Evolutionary conservation across 805 yeast genomes (phyloP).

Genomic region (Wickerhamia fluorescens): DNA sequence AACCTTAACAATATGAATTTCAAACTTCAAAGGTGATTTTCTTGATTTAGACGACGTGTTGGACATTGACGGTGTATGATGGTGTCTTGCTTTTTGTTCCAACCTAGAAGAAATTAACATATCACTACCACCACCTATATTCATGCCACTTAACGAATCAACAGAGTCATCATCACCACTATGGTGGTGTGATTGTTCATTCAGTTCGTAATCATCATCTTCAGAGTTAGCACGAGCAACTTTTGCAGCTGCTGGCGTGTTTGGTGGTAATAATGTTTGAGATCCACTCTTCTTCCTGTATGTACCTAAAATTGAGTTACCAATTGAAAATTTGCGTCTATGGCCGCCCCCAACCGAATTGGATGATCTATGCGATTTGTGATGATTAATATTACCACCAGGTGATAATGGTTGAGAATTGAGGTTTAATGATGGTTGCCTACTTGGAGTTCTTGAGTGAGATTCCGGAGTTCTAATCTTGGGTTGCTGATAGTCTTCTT

Average conservation of each 20-base stretch:
- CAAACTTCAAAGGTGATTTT: slow-evolving; percentile 69
- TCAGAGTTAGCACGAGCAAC: slow-evolving; percentile 22
- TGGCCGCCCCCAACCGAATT: slow-evolving; percentile 37
- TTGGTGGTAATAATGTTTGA: slow-evolving; percentile 38
- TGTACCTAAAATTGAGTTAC: slow-evolving; percentile 44
- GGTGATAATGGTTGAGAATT: slow-evolving; percentile 25
- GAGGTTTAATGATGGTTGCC: slow-evolving; percentile 33
- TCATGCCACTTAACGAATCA: slow-evolving; percentile 46
- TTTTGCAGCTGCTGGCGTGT: slow-evolving; percentile 48
- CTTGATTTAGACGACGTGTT: slow-evolving; percentile 7
- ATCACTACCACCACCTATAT: slow-evolving; percentile 47
- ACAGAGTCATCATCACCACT: slow-evolving; percentile 49
- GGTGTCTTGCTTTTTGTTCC: slow-evolving; percentile 42
- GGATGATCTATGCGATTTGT: slow-evolving; percentile 30
- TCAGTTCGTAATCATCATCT: slow-evolving; percentile 24
- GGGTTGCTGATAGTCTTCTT: slow-evolving; percentile 6
- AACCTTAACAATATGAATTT: slow-evolving; percentile 85
- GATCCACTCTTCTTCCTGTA: slow-evolving; percentile 45
- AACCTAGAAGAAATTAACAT: slow-evolving; percentile 55
- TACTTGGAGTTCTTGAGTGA: slow-evolving; percentile 19
- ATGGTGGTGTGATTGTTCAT: slow-evolving; percentile 16
- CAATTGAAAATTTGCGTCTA: slow-evolving; percentile 58
- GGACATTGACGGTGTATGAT: slow-evolving; percentile 21
- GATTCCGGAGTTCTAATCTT: slow-evolving; percentile 22
- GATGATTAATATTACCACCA: slow-evolving; percentile 12